phyloP scores from a whole-genome alignment of 176 grass and related monocot species.

The Otatea glauca region DNA sequence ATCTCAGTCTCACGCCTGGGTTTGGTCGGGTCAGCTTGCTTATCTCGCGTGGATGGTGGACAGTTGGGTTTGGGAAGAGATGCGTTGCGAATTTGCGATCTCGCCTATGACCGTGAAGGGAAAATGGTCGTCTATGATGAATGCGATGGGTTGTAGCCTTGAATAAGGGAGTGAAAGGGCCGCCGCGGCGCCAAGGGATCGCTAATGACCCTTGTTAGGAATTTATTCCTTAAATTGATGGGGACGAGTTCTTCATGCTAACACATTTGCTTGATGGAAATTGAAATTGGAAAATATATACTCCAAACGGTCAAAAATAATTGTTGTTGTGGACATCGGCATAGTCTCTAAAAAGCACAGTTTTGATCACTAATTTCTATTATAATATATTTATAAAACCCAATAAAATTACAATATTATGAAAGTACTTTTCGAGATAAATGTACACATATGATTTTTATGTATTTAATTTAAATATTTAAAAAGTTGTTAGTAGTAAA shows the following conservation, averaged over 20 bases:
- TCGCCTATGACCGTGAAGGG: neutral
- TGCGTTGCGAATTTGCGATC: slow-evolving; percentile 5
- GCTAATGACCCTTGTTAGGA: too few species aligned
- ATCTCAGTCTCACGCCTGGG: neutral
- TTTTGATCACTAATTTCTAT: too few species aligned
- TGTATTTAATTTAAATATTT: too few species aligned
- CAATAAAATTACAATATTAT: too few species aligned
- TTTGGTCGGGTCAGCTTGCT: neutral
- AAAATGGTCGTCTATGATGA: slow-evolving; percentile 23
- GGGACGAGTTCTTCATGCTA: neutral
- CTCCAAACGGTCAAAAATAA: too few species aligned
- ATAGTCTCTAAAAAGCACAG: too few species aligned
- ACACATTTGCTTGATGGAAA: neutral
- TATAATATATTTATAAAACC: too few species aligned
- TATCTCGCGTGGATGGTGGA: slow-evolving; percentile 24
- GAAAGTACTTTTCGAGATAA: too few species aligned
- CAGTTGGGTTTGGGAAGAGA: slow-evolving; percentile 17
- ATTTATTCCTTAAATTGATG: neutral
- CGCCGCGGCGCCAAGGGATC: too few species aligned
- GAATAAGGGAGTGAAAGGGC: neutral
- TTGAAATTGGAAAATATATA: neutral
- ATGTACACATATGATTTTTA: too few species aligned
- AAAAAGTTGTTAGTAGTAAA: too few species aligned
- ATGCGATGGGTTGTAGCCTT: neutral
- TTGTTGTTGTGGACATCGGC: too few species aligned